Evolutionary conservation across 345 rosid species (phyloP), one percentile per base, ranked within the genome.

Genomic region (Crucihimalaya himalaica): DNA sequence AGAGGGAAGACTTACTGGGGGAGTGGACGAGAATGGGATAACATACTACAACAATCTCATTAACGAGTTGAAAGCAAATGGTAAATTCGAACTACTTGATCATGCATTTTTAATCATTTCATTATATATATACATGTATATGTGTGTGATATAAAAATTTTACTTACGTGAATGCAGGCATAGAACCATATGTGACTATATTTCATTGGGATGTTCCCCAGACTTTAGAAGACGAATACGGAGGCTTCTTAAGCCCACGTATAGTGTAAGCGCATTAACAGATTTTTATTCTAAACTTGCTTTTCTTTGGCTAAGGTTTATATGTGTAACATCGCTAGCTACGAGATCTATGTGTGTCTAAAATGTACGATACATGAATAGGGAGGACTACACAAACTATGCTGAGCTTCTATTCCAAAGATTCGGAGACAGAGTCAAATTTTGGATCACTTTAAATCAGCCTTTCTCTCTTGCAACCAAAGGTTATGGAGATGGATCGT

Each of bases 21-120:
- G 86, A 57, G 73, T 85, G 12, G 86, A 83, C 69, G 67, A 66
- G n/a, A 40, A 67, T 4, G 91, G 87, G 19, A 63, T 85, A 3
- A 21, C 27, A 7, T 84, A 79, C 81, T 84, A 86, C 82, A 86
- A 78, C 27, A 80, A 81, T 31, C 87, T 86, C 65, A 86, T 86
- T 45, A 70, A 63, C 35, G 56, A 63, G 27, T 29, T 72, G 13
- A 63, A 16, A 72, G 47, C 45, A 15, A 70, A 58, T 34, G 74
- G 74, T 69, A 21, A 58, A 34, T 4, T 40, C 16, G 1, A 14
- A 53, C 15, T 65, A 18, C 12, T 5, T 63, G 27, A 47, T 45
- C 27, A 47, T 48, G 7, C 5, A 59, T 0, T 39, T 39, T 14
- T 8, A 8, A 1, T 61, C 5, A 4, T 23, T 23, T 8, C 8